phyloP scores from a whole-genome alignment of 148 eudicot species.

The Vaccinium myrtillus region DNA sequence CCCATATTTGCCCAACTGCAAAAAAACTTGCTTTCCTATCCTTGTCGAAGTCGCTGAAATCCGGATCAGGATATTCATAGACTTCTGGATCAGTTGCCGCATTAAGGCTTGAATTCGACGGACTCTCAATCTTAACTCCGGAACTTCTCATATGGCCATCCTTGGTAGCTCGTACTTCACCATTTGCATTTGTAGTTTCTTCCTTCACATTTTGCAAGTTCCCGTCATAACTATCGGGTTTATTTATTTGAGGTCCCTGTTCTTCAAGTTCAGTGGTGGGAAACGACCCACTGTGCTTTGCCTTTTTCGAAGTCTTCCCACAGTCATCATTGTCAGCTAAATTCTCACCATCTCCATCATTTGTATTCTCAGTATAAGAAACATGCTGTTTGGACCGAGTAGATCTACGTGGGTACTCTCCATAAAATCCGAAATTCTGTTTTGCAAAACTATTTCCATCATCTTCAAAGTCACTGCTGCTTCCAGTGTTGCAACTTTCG shows the following conservation, averaged over 20 bases:
- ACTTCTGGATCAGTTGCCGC: slow-evolving; percentile 25
- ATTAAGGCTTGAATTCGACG: slow-evolving; percentile 23
- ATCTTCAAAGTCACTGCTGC: slow-evolving; percentile 9
- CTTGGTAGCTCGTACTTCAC: slow-evolving; percentile 13
- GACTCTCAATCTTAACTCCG: slow-evolving; percentile 12
- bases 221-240: background rate
- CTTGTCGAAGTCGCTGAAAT: slow-evolving; percentile 66
- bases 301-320: slow-evolving; percentile 27
- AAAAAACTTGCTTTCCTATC: slow-evolving; percentile 48
- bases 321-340: slow-evolving; percentile 30
- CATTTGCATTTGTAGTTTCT: slow-evolving; percentile 16
- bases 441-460: background rate
- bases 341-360: background rate
- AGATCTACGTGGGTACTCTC: slow-evolving; percentile 21
- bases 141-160: slow-evolving; percentile 2
- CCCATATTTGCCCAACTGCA: slow-evolving; percentile 70
- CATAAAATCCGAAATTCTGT: slow-evolving; percentile 6
- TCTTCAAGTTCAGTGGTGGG: slow-evolving; percentile 9
- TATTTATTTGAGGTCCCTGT: background rate
- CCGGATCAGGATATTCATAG: slow-evolving; percentile 62
- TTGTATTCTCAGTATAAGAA: slow-evolving; percentile 33
- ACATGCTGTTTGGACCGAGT: slow-evolving; percentile 35
- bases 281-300: slow-evolving; percentile 12
- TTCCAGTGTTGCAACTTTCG: background rate
- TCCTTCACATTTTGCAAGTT: background rate